Conservation (phyloP, 1,139 yeast species). For the Yamadazyma taylorii region DNA sequence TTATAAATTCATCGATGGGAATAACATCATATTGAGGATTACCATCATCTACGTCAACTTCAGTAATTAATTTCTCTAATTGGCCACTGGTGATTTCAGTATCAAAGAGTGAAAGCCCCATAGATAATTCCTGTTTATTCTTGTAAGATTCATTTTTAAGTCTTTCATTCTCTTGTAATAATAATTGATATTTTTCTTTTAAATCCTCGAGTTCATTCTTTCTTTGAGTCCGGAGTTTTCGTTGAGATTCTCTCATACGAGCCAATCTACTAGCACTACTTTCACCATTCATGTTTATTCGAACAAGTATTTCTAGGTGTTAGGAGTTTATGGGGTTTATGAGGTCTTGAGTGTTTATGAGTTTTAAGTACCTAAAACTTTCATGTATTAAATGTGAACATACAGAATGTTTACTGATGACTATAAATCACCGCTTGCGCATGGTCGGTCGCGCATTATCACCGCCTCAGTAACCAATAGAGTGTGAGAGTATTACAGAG, state of each 20-base stretch:
- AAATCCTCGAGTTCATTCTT: constrained; percentile 7
- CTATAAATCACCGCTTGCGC: too few relatives aligned
- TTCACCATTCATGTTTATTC: neutral
- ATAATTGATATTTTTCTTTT: constrained; percentile 2
- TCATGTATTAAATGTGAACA: too few relatives aligned
- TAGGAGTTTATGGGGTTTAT: too few relatives aligned
- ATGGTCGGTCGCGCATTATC: too few relatives aligned
- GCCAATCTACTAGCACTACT: constrained; percentile 4
- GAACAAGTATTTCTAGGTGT: too few relatives aligned
- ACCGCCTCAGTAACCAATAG: too few relatives aligned
- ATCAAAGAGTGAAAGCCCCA: constrained; percentile 6
- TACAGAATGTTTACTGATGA: too few relatives aligned
- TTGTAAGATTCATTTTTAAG: neutral
- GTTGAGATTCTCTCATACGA: constrained; percentile 10
- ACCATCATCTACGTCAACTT: constrained; percentile 1
- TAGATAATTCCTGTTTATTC: constrained; percentile 3
- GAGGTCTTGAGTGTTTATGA: too few relatives aligned
- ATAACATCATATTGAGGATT: constrained; percentile 3
- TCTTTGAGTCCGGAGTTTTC: constrained; percentile 10
- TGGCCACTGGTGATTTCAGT: constrained; percentile 12
- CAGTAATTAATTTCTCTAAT: constrained; percentile 6
- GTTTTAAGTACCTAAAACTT: too few relatives aligned
- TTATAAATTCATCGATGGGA: constrained; percentile 3
- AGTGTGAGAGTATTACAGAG: too few relatives aligned
- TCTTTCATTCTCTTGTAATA: constrained; percentile 4